Percentiles rank a stretch among this genome's conserved stretches.
Conservation (phyloP, 2,329 filamentous ascomycete genomes). For the Diaporthe velutina region DNA sequence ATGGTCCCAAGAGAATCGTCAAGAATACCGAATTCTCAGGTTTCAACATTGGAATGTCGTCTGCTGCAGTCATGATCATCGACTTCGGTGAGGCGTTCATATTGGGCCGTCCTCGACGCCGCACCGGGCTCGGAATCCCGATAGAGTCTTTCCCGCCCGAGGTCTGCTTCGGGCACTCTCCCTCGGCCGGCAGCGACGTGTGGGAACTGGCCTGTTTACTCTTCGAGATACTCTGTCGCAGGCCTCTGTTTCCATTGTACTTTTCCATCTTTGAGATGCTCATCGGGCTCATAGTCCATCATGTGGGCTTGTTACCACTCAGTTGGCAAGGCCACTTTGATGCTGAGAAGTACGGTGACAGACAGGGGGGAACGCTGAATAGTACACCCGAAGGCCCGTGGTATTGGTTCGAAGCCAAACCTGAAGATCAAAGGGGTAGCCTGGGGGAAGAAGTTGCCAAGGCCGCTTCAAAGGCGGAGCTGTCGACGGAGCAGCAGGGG, state of each 20-base stretch:
- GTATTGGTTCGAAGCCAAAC: constrained; percentile 3
- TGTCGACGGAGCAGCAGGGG: constrained; percentile 8
- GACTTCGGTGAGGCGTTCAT: constrained; percentile 26
- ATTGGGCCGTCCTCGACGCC: constrained; percentile 6
- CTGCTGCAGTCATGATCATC: constrained; percentile 28
- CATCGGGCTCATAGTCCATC: constrained; percentile 9
- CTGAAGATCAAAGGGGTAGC: neutral
- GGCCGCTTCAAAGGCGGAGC: neutral
- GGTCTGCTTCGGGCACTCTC: constrained; percentile 4
- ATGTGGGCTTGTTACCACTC: constrained; percentile 9
- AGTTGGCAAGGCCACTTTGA: constrained; percentile 27
- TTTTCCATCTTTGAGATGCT: constrained; percentile 25
- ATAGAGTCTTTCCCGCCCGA: constrained; percentile 27
- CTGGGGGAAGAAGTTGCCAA: neutral
- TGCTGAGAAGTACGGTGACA: neutral
- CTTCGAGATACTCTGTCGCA: neutral
- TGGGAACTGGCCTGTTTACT: constrained; percentile 26
- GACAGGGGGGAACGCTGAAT: neutral
- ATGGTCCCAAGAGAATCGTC: constrained; percentile 14
- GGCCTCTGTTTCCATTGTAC: constrained; percentile 11
- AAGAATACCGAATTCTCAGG: constrained; percentile 22
- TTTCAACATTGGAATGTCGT: neutral
- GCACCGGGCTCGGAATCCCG: constrained; percentile 21
- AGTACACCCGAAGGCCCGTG: neutral
- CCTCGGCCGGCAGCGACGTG: constrained; percentile 18